Conservation (phyloP, 1,284 basidiomycete species). For the Meripilus lineatus region DNA sequence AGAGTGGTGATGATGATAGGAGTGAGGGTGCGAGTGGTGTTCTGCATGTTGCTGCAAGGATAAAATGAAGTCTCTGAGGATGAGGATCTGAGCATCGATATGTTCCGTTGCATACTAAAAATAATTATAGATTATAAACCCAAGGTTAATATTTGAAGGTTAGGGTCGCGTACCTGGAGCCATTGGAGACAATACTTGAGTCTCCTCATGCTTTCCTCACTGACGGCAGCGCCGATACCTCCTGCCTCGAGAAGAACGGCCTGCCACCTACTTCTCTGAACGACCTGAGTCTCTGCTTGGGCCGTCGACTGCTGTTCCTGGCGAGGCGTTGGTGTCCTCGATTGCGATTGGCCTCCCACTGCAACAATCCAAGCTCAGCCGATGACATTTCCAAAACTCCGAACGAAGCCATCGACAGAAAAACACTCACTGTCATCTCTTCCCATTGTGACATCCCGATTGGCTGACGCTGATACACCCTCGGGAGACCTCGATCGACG, state of each 20-base stretch:
- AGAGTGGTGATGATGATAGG: constrained; percentile 21
- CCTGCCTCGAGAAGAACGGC: constrained; percentile 82
- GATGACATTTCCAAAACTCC: neutral
- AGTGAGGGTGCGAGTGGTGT: too few relatives aligned
- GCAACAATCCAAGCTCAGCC: too few relatives aligned
- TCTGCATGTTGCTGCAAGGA: constrained; percentile 52
- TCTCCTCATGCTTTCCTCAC: constrained; percentile 85
- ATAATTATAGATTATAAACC: constrained; percentile 4
- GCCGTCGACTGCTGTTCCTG: constrained; percentile 14
- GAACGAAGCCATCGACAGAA: neutral
- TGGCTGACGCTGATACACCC: neutral
- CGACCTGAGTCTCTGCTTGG: constrained; percentile 39
- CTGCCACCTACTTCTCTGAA: constrained; percentile 76
- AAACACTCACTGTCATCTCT: constrained; percentile 12
- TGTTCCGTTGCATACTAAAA: constrained; percentile 79
- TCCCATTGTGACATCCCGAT: constrained; percentile 15
- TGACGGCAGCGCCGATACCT: constrained; percentile 84
- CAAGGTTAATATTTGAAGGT: constrained; percentile 16
- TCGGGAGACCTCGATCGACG: neutral
- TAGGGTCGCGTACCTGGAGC: constrained; percentile 84
- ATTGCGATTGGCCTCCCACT: too few relatives aligned
- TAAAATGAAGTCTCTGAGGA: constrained; percentile 78
- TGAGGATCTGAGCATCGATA: constrained; percentile 83
- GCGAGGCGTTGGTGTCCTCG: constrained; percentile 25
- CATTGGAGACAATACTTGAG: constrained; percentile 86